These are phyloP conservation scores for Sclerotinia minor DNA, from an alignment of 2,329 filamentous ascomycete species.

Conservation along the genomic window DNA sequence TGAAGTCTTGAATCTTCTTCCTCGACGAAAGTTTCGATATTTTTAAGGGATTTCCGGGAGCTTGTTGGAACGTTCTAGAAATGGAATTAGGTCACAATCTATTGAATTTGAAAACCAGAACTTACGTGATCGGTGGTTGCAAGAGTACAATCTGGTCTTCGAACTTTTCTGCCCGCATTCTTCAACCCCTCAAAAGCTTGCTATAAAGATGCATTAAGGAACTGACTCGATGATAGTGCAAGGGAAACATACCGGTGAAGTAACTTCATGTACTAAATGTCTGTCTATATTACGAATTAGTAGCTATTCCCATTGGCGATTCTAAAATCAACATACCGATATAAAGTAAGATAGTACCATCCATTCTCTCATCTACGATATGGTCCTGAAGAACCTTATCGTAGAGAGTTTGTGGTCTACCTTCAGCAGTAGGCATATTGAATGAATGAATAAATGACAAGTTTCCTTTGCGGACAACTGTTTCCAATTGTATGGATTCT, in stretches of 20 bases:
- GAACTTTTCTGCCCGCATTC: slow-evolving; percentile 83
- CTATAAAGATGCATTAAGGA: slow-evolving; percentile 46
- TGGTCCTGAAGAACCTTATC: slow-evolving; percentile 97
- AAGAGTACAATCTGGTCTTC: slow-evolving; percentile 93
- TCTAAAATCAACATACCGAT: slow-evolving; percentile 64
- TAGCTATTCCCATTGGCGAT: not conserved
- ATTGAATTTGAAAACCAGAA: not conserved
- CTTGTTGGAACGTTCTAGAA: slow-evolving; percentile 86
- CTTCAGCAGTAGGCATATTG: slow-evolving; percentile 26
- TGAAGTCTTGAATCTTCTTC: slow-evolving; percentile 92
- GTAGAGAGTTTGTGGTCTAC: slow-evolving; percentile 66
- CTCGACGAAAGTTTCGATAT: slow-evolving; percentile 77
- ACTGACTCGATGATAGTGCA: not conserved
- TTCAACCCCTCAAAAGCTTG: slow-evolving; percentile 83
- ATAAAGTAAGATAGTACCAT: slow-evolving; percentile 89
- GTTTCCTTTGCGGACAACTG: not conserved
- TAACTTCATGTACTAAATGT: slow-evolving; percentile 97
- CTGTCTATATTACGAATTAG: slow-evolving; percentile 59
- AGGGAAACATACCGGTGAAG: slow-evolving; percentile 71
- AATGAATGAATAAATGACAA: not conserved
- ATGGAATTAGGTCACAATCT: slow-evolving; percentile 30
- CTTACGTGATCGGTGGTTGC: slow-evolving; percentile 82
- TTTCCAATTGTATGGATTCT: not conserved
- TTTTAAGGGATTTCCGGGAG: slow-evolving; percentile 89
- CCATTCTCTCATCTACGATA: slow-evolving; percentile 91